Conservation (phyloP, 139 green algal genomes). For the Chlorella sp. region DNA sequence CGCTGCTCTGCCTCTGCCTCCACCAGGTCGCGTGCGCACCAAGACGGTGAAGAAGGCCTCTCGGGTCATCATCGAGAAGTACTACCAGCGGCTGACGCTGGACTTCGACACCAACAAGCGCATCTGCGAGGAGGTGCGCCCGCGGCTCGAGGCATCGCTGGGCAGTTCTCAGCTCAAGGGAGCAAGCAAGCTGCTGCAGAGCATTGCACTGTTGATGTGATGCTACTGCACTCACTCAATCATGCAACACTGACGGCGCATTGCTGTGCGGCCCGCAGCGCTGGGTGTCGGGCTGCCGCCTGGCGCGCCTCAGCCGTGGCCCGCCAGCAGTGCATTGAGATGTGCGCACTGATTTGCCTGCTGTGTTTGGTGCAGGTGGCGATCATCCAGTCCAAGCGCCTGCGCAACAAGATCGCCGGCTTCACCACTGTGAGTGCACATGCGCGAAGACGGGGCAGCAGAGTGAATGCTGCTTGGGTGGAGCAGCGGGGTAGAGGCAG, state of each 20-base stretch:
- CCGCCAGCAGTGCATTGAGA: too few relatives aligned
- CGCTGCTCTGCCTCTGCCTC: constrained; percentile 14
- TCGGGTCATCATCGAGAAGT: constrained; percentile 98
- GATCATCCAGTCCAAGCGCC: constrained; percentile 96
- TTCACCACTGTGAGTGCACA: constrained; percentile 96
- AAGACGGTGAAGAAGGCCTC: constrained; percentile 99
- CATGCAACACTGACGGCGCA: too few relatives aligned
- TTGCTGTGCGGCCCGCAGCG: too few relatives aligned
- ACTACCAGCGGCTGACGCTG: constrained; percentile 96
- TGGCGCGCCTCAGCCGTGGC: too few relatives aligned
- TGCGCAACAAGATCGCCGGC: constrained; percentile 99
- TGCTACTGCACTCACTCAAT: too few relatives aligned
- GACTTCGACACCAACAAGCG: constrained; percentile 99
- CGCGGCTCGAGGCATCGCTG: too few relatives aligned
- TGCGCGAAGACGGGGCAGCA: background rate
- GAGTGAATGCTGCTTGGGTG: too few relatives aligned
- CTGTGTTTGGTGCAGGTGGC: constrained; percentile 69
- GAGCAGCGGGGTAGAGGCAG: background rate
- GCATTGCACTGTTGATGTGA: too few relatives aligned
- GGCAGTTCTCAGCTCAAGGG: too few relatives aligned
- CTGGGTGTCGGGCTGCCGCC: too few relatives aligned
- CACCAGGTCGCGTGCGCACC: constrained; percentile 96
- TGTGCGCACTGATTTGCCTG: too few relatives aligned
- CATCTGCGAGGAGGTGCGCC: constrained; percentile 88
- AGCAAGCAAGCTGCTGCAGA: too few relatives aligned